Conservation (phyloP, 352 stramenopile species). For the Thraustochytrium sp. region DNA sequence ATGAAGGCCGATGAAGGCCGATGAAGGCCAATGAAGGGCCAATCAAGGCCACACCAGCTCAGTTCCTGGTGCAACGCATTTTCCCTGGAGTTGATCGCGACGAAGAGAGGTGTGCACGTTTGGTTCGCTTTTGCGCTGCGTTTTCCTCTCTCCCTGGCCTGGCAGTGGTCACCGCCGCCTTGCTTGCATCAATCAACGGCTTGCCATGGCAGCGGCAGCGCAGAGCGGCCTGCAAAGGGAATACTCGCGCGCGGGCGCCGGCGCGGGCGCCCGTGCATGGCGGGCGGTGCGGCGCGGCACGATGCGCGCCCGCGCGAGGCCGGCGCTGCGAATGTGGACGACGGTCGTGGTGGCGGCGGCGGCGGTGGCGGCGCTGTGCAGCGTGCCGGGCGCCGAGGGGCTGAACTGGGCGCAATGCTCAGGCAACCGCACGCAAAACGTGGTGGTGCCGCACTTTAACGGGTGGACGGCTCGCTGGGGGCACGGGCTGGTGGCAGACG, state of each 20-base stretch:
- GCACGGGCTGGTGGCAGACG: constrained; percentile 27
- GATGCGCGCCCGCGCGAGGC: background rate
- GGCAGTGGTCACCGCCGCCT: no score
- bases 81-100: no score
- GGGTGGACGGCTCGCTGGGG: constrained; percentile 37
- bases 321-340: background rate
- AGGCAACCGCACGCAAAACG: constrained; percentile 5
- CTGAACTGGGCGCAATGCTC: constrained; percentile 37
- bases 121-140: no score
- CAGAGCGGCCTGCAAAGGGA: background rate
- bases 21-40: no score
- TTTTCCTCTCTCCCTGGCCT: no score
- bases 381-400: background rate
- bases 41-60: no score
- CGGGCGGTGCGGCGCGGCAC: background rate
- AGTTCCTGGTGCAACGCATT: no score
- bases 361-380: background rate
- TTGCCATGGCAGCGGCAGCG: background rate
- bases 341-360: background rate
- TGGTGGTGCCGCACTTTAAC: background rate
- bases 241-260: background rate
- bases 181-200: no score
- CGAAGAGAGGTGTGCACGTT: no score
- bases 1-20: no score
- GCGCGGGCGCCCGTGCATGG: background rate